phyloP scores from a whole-genome alignment of 495 filamentous ascomycete species.

The Patellaria atrata region DNA sequence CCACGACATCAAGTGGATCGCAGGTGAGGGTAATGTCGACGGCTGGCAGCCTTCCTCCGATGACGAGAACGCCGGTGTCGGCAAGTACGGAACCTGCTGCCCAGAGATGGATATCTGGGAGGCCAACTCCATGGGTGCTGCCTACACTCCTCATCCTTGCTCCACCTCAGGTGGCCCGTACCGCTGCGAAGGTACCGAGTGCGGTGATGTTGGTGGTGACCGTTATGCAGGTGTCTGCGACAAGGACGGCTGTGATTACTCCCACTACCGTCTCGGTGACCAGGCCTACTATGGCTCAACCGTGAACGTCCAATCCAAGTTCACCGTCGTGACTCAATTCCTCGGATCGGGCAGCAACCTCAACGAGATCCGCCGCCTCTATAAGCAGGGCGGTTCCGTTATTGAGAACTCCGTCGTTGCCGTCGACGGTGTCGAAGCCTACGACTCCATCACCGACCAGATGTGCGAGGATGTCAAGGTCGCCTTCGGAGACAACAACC shows the following conservation, averaged over 20 bases:
- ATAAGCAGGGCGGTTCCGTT: slow-evolving; percentile 46
- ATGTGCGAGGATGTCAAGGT: slow-evolving; percentile 49
- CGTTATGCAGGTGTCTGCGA: slow-evolving; percentile 42
- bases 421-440: slow-evolving; percentile 35
- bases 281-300: slow-evolving; percentile 39
- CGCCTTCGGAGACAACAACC: slow-evolving; percentile 45
- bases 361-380: slow-evolving; percentile 43
- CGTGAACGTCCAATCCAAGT: slow-evolving; percentile 45
- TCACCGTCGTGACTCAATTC: slow-evolving; percentile 59
- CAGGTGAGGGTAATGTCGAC: slow-evolving; percentile 38
- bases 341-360: slow-evolving; percentile 36
- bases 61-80: slow-evolving; percentile 45
- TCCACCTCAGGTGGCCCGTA: slow-evolving; percentile 12
- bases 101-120: slow-evolving; percentile 21
- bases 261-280: slow-evolving; percentile 43
- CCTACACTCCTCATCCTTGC: slow-evolving; percentile 25
- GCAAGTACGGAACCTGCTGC: slow-evolving; percentile 30
- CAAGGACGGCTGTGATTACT: slow-evolving; percentile 50
- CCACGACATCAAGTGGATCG: slow-evolving; percentile 37
- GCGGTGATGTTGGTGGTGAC: slow-evolving; percentile 23
- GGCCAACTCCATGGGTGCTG: slow-evolving; percentile 20
- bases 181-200: slow-evolving; percentile 13
- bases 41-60: slow-evolving; percentile 44
- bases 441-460: slow-evolving; percentile 41
- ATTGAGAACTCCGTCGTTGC: slow-evolving; percentile 44